Conservation (phyloP, 495 filamentous ascomycete species). For the Neurospora sp. region DNA sequence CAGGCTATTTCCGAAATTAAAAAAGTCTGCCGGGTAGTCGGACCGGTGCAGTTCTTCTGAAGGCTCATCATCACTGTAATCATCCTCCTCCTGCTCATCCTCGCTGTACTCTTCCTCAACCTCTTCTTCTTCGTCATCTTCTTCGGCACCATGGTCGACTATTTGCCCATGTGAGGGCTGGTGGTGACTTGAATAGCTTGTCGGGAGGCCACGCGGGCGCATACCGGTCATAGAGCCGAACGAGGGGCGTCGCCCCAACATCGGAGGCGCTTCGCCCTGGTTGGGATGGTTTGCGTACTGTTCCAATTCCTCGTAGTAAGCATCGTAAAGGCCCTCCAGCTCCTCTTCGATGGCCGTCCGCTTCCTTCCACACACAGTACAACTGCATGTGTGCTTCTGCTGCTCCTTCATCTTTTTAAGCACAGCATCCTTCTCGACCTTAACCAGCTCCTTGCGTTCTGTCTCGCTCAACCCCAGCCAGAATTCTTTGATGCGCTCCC, state of each 20-base stretch:
- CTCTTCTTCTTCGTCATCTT: conserved; percentile 55
- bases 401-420: conserved; percentile 99
- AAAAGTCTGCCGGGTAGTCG: conserved; percentile 70
- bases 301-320: conserved; percentile 96
- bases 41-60: conserved; percentile 49
- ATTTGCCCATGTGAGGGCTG: conserved; percentile 44
- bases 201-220: conserved; percentile 37
- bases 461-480: conserved; percentile 95
- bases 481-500: conserved; percentile 95
- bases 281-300: conserved; percentile 91
- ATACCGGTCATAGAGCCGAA: conserved; percentile 43
- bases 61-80: conserved; percentile 44
- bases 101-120: conserved; percentile 28
- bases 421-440: conserved; percentile 97
- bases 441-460: conserved; percentile 86
- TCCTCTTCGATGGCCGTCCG: conserved; percentile 97
- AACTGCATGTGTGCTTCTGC: conserved; percentile 98
- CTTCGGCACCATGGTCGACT: conserved; percentile 47
- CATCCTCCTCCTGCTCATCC: conserved; percentile 42
- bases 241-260: conserved; percentile 54
- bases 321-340: conserved; percentile 96
- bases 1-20: conserved; percentile 93
- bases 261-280: conserved; percentile 45
- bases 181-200: conserved; percentile 33
- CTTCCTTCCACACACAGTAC: conserved; percentile 93